Evolutionary conservation across 1,284 basidiomycete genomes (phyloP), one percentile per base, ranked within the genome.

Genomic region (Xerocomus cyaneibrunnescens): DNA sequence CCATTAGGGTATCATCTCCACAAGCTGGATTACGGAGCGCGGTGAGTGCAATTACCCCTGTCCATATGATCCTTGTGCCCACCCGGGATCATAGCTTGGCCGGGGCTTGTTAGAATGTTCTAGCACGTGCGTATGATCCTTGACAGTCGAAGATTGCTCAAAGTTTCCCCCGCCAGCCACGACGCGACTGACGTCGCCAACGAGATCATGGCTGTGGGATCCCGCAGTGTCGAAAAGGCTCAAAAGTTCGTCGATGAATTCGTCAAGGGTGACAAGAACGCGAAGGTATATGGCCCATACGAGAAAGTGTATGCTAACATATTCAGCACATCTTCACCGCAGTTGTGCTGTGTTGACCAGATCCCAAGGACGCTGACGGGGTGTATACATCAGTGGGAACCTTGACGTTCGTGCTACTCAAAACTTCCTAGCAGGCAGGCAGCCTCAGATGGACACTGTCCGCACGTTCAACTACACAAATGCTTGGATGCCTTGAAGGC

Each of bases 121-220:
- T 7, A 69, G 75, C 73, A 17, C 32, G 32, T 8, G 17, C n/a
- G 14, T 31, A 7, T 13, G 13, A 3, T 10, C 5, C 9, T 34
- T 32, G 4, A 14, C 14, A 13, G 14, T 17, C 16, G 1, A 45
- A 25, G 28, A n/a, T n/a, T n/a, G n/a, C n/a, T n/a, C n/a, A n/a
- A n/a, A n/a, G n/a, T n/a, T n/a, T n/a, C n/a, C n/a, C n/a, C n/a
- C n/a, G n/a, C n/a, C n/a, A n/a, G n/a, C n/a, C n/a, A n/a, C n/a
- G 25, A 27, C 9, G 25, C 9, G 25, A 9, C 9, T 5, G 9
- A 27, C 25, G 21, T 56, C 36, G 6, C 34, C 7, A 89, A 94
- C 72, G 81, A 81, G 58, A 74, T 93, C 38, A 75, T 74, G 8
- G 89, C 87, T 2, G 84, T 92, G 17, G 88, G 87, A 9, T 94